A percentile compares a stretch with the other conserved stretches of the same genome.
phyloP scores from a whole-genome alignment of 345 rosid species.

The Populus pruinosa region DNA sequence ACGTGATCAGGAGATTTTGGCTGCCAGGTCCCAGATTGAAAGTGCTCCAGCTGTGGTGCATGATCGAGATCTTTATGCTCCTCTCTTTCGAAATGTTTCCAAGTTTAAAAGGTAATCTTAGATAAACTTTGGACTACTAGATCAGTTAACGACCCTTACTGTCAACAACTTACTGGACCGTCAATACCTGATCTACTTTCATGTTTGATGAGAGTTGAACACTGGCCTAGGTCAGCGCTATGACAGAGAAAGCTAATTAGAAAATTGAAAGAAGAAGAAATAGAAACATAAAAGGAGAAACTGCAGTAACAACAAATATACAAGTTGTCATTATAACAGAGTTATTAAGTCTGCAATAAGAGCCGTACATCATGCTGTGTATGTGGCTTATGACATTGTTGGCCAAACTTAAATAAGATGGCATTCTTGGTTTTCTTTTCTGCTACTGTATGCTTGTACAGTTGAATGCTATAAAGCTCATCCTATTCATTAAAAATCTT shows the following conservation, averaged over 20 bases:
- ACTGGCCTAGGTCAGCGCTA: background rate
- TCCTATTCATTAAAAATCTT: too few species aligned
- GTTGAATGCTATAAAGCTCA: too few species aligned
- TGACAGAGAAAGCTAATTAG: background rate
- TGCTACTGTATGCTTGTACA: too few species aligned
- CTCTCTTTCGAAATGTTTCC: constrained; percentile 79
- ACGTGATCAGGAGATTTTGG: constrained; percentile 64
- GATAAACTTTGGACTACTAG: background rate
- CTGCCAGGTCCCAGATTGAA: constrained; percentile 63
- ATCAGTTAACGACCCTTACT: background rate
- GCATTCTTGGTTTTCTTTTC: background rate
- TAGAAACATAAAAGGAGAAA: background rate
- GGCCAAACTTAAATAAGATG: background rate
- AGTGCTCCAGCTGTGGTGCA: constrained; percentile 40
- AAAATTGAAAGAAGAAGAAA: background rate
- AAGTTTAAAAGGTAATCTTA: constrained; percentile 63
- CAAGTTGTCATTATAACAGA: background rate
- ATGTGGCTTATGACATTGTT: background rate
- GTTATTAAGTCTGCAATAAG: background rate
- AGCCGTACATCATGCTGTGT: background rate
- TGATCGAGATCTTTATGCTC: constrained; percentile 69
- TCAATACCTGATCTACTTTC: background rate
- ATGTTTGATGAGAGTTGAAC: background rate
- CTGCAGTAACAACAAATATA: background rate
- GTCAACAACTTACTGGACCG: background rate